Evolutionary conservation across 2,329 filamentous ascomycete genomes (phyloP), one percentile per base, ranked within the genome.

Genomic region (Cercospora sojina): DNA sequence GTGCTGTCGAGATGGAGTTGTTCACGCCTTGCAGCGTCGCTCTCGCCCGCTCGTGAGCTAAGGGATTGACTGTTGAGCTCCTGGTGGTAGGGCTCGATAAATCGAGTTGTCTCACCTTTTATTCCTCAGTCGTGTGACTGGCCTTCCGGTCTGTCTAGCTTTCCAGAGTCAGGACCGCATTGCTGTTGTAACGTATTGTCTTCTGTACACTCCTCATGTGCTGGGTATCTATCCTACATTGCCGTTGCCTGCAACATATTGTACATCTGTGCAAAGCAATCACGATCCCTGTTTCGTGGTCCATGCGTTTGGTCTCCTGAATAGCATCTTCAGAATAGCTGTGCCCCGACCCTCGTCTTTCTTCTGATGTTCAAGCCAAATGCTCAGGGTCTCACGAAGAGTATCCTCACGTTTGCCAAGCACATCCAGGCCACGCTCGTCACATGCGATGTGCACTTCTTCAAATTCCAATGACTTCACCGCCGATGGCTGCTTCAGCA

Each of bases 401-500:
- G 65, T 65, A n/a, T 73, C 70, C 8, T 74, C 71, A 5, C 61
- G 59, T 62, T 71, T 70, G 18, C 72, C 74, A 0, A 75, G 69
- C 3, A 77, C 73, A 64, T 78, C 76, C 6, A 79, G 67, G 2
- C 76, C 77, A 2, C 77, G 71, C 63, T 78, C 73, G 59, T 76
- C 76, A 38, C 71, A 76, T 31, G 78, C 81, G 63, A 83, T 73
- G 4, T 74, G 69, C 18, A 74, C 62, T 56, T 81, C 79, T 0
- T 73, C 70, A 18, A 68, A 74, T 3, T 79, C 84, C 27, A 86
- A 70, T 71, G 86, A 80, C 38, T 90, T 82, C 2, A 64, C 47
- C 9, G 58, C 59, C 0, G 89, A 91, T 13, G 90, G 84, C 70
- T 92, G 85, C 7, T 79, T 79, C 18, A 83, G 74, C 57, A 97